These are phyloP conservation scores for Lactarius psammicola DNA, from an alignment of 768 basidiomycete species.

Conservation along the genomic window DNA sequence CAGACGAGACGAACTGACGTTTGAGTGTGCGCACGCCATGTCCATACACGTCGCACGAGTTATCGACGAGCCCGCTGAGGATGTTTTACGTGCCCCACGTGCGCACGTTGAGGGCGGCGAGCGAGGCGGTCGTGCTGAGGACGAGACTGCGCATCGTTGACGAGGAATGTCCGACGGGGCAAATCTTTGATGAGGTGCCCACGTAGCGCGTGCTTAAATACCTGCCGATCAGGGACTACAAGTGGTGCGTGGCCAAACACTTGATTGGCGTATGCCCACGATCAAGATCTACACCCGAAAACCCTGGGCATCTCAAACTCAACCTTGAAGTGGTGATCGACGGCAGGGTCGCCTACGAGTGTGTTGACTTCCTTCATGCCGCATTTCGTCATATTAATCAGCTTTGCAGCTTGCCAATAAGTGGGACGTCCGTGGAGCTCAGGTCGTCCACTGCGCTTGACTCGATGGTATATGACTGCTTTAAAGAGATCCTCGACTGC, in stretches of 20 bases:
- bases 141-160: slow-evolving; percentile 32
- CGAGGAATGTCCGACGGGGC: slow-evolving; percentile 30
- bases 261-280: slow-evolving; percentile 47
- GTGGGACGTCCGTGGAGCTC: slow-evolving; percentile 48
- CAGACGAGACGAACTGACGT: slow-evolving; percentile 30
- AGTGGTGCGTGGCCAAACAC: slow-evolving; percentile 59
- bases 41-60: slow-evolving; percentile 53
- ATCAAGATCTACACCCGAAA: slow-evolving; percentile 71
- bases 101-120: slow-evolving; percentile 49
- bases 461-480: slow-evolving; percentile 45
- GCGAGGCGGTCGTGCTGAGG: slow-evolving; percentile 44
- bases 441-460: slow-evolving; percentile 46
- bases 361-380: slow-evolving; percentile 30
- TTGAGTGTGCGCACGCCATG: no score
- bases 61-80: slow-evolving; percentile 68
- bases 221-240: slow-evolving; percentile 58
- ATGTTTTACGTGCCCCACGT: slow-evolving; percentile 67
- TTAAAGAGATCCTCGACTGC: slow-evolving; percentile 55
- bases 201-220: slow-evolving; percentile 57
- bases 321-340: slow-evolving; percentile 60
- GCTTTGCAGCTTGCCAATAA: slow-evolving; percentile 44
- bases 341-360: slow-evolving; percentile 55
- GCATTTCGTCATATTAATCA: slow-evolving; percentile 9
- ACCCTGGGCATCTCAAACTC: slow-evolving; percentile 51
- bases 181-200: slow-evolving; percentile 44